phyloP scores from a whole-genome alignment of 345 rosid genomes.

The Hypericum perforatum region DNA sequence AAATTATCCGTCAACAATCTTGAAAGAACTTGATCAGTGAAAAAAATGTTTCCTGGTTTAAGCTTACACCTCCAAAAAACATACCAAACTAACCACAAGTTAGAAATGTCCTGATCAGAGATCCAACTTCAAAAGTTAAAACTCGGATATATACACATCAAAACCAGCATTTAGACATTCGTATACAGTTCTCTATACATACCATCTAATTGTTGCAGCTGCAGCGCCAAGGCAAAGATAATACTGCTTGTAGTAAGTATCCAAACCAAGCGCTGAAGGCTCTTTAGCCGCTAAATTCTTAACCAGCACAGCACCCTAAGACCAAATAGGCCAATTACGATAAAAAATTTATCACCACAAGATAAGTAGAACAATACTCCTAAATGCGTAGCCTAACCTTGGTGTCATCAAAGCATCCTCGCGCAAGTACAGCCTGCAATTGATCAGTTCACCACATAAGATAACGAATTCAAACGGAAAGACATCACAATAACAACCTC shows the following conservation, averaged over 20 bases:
- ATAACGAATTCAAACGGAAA: constrained; percentile 2
- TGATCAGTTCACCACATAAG: no score
- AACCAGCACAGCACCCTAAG: constrained; percentile 75
- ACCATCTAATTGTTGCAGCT: constrained; percentile 88
- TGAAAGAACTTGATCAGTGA: no score
- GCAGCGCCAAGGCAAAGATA: constrained; percentile 92
- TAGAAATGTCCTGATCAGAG: no score
- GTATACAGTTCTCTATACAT: constrained; percentile 11
- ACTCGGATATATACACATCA: no score
- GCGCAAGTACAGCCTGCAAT: constrained; percentile 67
- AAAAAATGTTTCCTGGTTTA: no score
- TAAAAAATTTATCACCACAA: constrained; percentile 17
- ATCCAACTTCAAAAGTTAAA: no score
- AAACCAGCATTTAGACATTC: constrained; percentile 1
- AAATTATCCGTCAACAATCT: no score
- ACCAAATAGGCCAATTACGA: constrained; percentile 2
- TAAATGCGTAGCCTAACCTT: constrained; percentile 42
- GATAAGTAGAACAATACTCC: constrained; percentile 12
- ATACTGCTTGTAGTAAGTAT: constrained; percentile 89
- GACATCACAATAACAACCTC: constrained; percentile 2
- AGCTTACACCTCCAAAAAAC: no score
- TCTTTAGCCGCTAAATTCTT: constrained; percentile 78
- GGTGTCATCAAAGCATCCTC: constrained; percentile 93
- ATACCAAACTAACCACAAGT: no score
- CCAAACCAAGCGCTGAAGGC: constrained; percentile 87